Conservation (phyloP, 768 basidiomycete genomes). For the Amyloporia xantha region DNA sequence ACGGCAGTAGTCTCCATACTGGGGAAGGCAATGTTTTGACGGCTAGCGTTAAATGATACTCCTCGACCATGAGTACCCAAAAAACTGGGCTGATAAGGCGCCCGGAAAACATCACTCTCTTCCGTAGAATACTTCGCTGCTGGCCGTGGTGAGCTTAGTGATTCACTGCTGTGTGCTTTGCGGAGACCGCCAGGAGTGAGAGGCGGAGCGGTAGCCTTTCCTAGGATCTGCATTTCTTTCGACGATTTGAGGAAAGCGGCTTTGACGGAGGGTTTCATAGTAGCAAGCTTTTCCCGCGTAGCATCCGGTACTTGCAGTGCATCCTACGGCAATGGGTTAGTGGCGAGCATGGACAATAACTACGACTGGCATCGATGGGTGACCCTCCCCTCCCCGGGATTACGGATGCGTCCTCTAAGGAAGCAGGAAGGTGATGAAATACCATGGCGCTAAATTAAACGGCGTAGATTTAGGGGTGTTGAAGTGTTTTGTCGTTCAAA, state of each 20-base stretch:
- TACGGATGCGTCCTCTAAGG: not conserved
- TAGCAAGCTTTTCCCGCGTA: conserved; percentile 68
- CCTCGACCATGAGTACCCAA: conserved; percentile 34
- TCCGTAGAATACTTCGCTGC: conserved; percentile 15
- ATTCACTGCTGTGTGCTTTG: conserved; percentile 68
- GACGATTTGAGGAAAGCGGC: conserved; percentile 90
- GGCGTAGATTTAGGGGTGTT: too few relatives aligned
- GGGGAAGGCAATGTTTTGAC: conserved; percentile 1
- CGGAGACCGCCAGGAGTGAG: conserved; percentile 53
- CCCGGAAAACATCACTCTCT: conserved; percentile 8
- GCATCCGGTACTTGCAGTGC: conserved; percentile 82
- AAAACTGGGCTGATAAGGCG: conserved; percentile 4
- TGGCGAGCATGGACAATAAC: not conserved
- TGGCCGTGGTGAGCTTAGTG: conserved; percentile 48
- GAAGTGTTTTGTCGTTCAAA: too few relatives aligned
- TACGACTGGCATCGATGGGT: not conserved
- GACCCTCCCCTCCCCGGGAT: not conserved
- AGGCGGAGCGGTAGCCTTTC: conserved; percentile 28
- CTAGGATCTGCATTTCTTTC: conserved; percentile 46
- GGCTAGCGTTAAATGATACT: conserved; percentile 48
- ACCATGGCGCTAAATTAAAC: too few relatives aligned
- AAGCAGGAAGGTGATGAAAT: not conserved
- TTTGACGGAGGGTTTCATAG: conserved; percentile 82
- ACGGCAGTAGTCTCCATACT: conserved; percentile 5
- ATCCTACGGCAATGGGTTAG: conserved; percentile 42